These are phyloP conservation scores for Maudiozyma serrabonitensis DNA, from an alignment of 805 yeast genomes.

Conservation along the genomic window DNA sequence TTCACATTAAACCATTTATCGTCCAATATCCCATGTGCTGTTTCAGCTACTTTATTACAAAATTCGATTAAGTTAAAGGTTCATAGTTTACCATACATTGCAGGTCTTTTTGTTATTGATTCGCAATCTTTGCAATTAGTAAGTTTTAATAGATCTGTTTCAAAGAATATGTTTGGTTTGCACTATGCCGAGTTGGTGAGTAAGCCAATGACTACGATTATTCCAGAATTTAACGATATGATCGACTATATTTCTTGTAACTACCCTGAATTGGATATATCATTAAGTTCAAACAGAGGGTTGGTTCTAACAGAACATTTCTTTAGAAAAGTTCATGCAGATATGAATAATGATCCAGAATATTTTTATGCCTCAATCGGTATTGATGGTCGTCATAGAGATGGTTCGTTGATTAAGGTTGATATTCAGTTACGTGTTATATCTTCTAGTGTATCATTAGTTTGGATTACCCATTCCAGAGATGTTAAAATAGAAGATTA, in stretches of 20 bases:
- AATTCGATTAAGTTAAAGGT: slow-evolving; percentile 48
- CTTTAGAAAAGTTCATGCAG: slow-evolving; percentile 60
- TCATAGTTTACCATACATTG: slow-evolving; percentile 75
- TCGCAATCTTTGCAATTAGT: slow-evolving; percentile 40
- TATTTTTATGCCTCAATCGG: slow-evolving; percentile 58
- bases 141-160: slow-evolving; percentile 72
- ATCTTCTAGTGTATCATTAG: slow-evolving; percentile 44
- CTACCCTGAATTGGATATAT: slow-evolving; percentile 32
- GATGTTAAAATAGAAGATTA: slow-evolving; percentile 28
- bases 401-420: slow-evolving; percentile 54
- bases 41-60: slow-evolving; percentile 48
- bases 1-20: slow-evolving; percentile 44
- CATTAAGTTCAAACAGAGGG: slow-evolving; percentile 41
- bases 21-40: slow-evolving; percentile 61
- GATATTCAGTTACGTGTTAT: slow-evolving; percentile 78
- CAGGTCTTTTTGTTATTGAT: slow-evolving; percentile 71
- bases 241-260: slow-evolving; percentile 27
- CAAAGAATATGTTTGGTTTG: slow-evolving; percentile 69
- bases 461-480: slow-evolving; percentile 85
- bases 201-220: slow-evolving; percentile 42
- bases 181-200: slow-evolving; percentile 37
- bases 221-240: slow-evolving; percentile 50
- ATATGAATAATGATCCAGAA: slow-evolving; percentile 33
- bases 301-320: slow-evolving; percentile 85
- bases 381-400: slow-evolving; percentile 56